Percentiles rank a stretch among this genome's conserved stretches.
Conservation (phyloP, 2,329 filamentous ascomycete species). For the Xylariomycetidae sp. region DNA sequence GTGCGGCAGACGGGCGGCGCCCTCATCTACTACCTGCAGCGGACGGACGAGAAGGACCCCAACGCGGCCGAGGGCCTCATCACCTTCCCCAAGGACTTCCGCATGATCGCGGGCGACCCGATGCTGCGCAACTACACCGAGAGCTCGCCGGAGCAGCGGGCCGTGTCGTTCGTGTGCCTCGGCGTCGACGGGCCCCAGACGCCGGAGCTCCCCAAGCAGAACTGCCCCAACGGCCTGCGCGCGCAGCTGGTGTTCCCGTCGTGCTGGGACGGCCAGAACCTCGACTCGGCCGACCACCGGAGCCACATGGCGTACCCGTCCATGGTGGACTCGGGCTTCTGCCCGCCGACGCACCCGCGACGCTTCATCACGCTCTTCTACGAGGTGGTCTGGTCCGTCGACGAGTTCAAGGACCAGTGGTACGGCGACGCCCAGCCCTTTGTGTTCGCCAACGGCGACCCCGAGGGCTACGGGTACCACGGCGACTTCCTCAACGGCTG, state of each 20-base stretch:
- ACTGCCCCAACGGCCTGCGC: conserved; percentile 48
- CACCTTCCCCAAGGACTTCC: conserved; percentile 58
- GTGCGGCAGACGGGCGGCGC: conserved; percentile 38
- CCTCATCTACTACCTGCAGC: conserved; percentile 54
- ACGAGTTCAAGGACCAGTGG: conserved; percentile 44
- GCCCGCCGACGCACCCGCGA: conserved; percentile 46
- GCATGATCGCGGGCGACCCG: conserved; percentile 61
- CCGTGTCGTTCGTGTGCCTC: conserved; percentile 54
- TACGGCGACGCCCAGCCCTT: conserved; percentile 41
- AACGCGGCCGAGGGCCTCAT: conserved; percentile 42
- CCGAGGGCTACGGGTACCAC: conserved; percentile 51
- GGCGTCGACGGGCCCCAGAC: conserved; percentile 40
- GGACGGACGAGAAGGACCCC: conserved; percentile 33
- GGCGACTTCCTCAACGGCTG: conserved; percentile 59
- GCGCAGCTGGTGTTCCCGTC: conserved; percentile 54
- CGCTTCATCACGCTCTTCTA: conserved; percentile 56
- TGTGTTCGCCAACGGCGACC: conserved; percentile 39
- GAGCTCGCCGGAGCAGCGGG: conserved; percentile 40
- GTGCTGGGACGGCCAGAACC: conserved; percentile 58
- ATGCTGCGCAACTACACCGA: conserved; percentile 43
- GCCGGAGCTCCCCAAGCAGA: conserved; percentile 47
- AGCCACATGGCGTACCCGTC: conserved; percentile 52
- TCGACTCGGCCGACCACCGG: conserved; percentile 51
- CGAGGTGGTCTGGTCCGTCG: conserved; percentile 53
- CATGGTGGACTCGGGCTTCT: conserved; percentile 40